A percentile compares a stretch with the other conserved stretches of the same genome.
These are phyloP conservation scores for Polygonum aviculare DNA, from an alignment of 148 eudicot genomes.

Conservation along the genomic window DNA sequence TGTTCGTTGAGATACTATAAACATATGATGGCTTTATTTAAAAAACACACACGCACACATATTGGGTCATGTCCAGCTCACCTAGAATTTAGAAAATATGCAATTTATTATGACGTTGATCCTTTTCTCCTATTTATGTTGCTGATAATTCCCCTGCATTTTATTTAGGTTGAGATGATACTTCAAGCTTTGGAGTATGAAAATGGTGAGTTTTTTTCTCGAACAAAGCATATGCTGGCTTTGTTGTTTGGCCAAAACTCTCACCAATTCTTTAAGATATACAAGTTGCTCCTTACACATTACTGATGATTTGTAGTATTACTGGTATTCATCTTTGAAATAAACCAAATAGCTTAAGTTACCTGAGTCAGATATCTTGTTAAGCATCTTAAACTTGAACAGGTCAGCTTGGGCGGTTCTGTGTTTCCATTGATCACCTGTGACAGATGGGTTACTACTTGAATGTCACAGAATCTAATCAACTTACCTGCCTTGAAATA, in stretches of 20 bases:
- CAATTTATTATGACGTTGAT: neutral
- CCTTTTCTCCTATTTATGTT: neutral
- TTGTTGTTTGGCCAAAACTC: neutral
- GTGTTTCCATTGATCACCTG: neutral
- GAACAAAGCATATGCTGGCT: neutral
- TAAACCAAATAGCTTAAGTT: neutral
- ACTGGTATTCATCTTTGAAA: neutral
- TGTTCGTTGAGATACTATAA: neutral
- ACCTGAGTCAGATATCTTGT: neutral
- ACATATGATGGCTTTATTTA: neutral
- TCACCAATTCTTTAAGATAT: neutral
- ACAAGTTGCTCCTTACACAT: neutral
- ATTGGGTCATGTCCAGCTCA: neutral
- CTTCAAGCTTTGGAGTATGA: slow-evolving; percentile 98
- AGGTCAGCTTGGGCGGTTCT: neutral
- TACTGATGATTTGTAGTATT: neutral
- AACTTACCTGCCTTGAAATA: neutral
- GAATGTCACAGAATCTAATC: neutral
- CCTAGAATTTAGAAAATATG: neutral
- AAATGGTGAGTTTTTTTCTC: slow-evolving; percentile 41
- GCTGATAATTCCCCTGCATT: neutral
- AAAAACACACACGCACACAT: too few relatives aligned
- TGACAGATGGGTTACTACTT: neutral
- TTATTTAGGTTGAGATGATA: slow-evolving; percentile 86
- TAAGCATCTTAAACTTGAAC: neutral